Evolutionary conservation across 139 green algal genomes (phyloP).

Genomic region (Nannochloris sp.): DNA sequence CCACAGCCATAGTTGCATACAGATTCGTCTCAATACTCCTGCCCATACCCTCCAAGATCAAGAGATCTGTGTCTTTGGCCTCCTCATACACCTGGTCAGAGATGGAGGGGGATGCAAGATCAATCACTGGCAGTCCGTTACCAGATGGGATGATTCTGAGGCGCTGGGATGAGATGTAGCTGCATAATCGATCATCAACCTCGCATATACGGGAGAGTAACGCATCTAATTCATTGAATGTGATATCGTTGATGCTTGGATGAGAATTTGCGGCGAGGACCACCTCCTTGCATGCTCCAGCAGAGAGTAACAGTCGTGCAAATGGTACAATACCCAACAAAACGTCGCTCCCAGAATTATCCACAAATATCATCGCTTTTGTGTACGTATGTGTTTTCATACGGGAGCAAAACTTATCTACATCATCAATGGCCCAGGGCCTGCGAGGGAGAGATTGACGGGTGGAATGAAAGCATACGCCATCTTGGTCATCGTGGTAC

Average conservation of each 20-base stretch:
- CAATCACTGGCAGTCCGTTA: slow-evolving; percentile 76
- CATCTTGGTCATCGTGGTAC: slow-evolving; percentile 28
- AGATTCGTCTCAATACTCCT: slow-evolving; percentile 87
- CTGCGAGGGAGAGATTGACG: slow-evolving; percentile 44
- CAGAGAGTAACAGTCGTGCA: slow-evolving; percentile 65
- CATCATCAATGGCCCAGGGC: slow-evolving; percentile 76
- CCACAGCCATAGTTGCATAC: slow-evolving; percentile 44
- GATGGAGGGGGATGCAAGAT: slow-evolving; percentile 50
- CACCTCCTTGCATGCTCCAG: slow-evolving; percentile 45
- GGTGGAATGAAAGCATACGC: slow-evolving; percentile 37
- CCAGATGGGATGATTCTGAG: slow-evolving; percentile 64
- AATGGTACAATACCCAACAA: slow-evolving; percentile 78
- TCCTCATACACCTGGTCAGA: slow-evolving; percentile 55
- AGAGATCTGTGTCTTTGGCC: slow-evolving; percentile 60
- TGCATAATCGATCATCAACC: slow-evolving; percentile 10
- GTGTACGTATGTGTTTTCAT: slow-evolving; percentile 31
- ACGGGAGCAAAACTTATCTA: slow-evolving; percentile 48
- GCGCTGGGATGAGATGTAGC: neutral
- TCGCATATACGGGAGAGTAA: slow-evolving; percentile 36
- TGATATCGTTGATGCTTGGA: slow-evolving; percentile 91
- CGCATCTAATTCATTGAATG: slow-evolving; percentile 60
- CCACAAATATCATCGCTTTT: slow-evolving; percentile 77
- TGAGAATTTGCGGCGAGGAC: slow-evolving; percentile 73
- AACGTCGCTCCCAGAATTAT: slow-evolving; percentile 84
- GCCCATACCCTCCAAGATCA: slow-evolving; percentile 92